Base-by-base conservation (phyloP, 225 moss, liverwort and hornwort species). In the Neckera pumila region DNA sequence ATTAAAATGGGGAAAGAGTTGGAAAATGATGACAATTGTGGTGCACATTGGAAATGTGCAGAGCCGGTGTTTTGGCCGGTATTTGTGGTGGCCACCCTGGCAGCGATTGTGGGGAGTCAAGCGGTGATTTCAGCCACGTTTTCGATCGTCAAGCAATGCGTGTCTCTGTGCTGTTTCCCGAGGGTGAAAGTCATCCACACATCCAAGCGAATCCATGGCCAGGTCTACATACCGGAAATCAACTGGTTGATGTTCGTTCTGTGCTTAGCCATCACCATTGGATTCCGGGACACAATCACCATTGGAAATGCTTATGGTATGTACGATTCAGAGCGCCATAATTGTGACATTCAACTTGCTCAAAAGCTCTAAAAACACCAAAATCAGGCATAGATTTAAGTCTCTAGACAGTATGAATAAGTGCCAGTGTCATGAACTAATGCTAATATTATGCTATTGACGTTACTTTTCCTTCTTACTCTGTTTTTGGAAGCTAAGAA, bases 121-220 rank as follows among this genome's bases (percentile, higher is more conserved):
- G 98, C 98, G 61, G 92, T 96, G 26, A 98, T 98, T 49, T 95
- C 98, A 9, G 98, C 98, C 16, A 95, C 98, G 11, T 98, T 95
- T 86, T 98, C 96, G 6, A 96, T 96, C 77, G 57, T 98, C 56
- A 98, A 96, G 92, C 98, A 98, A 79, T 95, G 95, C 63, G 85
- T 94, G 61, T 91, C 96, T 30, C 93, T 96, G 4, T 92, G 93
- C 84, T 98, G 98, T 72, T 96, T 98, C 87, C 98, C 98, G 10
- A 89, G 96, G 14, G 96, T 98, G 82, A 96, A 98, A 90, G 91
- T 98, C 74, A 87, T 95, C 69, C 96, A 98, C 83, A 98, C 98
- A 2, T 98, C 98, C 27, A 92, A 92, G 42, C 87, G 60, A 31
- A 95, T 96, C 67, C 94, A 93, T 43, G 98, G 98, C 70, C 98